Evolutionary conservation across 768 basidiomycete genomes (phyloP).

Genomic region (Psilocybe sp.): DNA sequence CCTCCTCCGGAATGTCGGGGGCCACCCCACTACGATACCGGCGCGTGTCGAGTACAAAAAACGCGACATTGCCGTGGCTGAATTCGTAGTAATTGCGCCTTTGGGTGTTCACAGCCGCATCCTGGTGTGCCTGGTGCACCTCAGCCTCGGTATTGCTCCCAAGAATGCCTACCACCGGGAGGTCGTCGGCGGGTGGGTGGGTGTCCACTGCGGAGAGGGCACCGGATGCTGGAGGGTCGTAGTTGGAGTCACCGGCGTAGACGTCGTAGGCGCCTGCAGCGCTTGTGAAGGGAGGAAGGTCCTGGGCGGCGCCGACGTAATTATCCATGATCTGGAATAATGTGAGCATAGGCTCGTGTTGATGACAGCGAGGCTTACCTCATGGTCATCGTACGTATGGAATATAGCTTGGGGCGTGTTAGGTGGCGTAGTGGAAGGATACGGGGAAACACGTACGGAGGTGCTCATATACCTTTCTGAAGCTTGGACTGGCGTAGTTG

Average conservation of each 20-base stretch:
- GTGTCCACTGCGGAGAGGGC: slow-evolving; percentile 83
- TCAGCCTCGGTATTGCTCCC: no score
- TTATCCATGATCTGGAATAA: slow-evolving; percentile 57
- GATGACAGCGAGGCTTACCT: slow-evolving; percentile 31
- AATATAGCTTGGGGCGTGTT: slow-evolving; percentile 47
- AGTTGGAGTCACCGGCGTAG: slow-evolving; percentile 66
- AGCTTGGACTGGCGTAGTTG: slow-evolving; percentile 62
- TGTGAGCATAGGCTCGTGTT: not conserved
- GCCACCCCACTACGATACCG: slow-evolving; percentile 43
- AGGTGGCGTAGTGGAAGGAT: not conserved
- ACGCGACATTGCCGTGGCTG: slow-evolving; percentile 62
- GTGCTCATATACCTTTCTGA: slow-evolving; percentile 63
- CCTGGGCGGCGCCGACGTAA: slow-evolving; percentile 55
- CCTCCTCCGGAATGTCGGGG: slow-evolving; percentile 34
- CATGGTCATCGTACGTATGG: slow-evolving; percentile 74
- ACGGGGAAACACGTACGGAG: slow-evolving; percentile 49
- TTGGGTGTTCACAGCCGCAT: no score
- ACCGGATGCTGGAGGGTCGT: slow-evolving; percentile 43
- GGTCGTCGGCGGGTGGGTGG: no score
- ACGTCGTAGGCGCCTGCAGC: slow-evolving; percentile 57
- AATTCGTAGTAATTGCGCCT: slow-evolving; percentile 40
- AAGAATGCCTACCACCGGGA: no score
- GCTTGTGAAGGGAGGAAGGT: slow-evolving; percentile 52
- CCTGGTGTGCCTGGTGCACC: no score
- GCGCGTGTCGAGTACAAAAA: slow-evolving; percentile 75